Percentiles rank a stretch among this genome's conserved stretches.
phyloP scores from a whole-genome alignment of 169 alveolate species.

The Cryptosporidium ubiquitum region DNA sequence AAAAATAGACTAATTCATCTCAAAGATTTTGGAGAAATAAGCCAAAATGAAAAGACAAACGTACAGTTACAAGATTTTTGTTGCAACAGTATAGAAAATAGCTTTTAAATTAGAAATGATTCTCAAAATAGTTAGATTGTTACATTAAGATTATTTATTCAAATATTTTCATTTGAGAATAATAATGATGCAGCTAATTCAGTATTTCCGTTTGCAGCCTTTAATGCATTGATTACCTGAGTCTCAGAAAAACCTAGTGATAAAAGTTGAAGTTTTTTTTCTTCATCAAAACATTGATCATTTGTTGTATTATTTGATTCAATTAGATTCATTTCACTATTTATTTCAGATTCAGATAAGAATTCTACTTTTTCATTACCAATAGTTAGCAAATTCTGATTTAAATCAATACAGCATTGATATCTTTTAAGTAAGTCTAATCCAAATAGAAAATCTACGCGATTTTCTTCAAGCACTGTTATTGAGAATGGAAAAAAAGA shows the following conservation, averaged over 20 bases:
- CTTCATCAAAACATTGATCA: constrained; percentile 9
- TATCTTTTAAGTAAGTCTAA: constrained; percentile 92
- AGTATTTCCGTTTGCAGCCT: constrained; percentile 74
- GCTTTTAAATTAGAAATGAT: background rate
- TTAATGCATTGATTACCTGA: constrained; percentile 73
- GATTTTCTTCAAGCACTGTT: constrained; percentile 90
- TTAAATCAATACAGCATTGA: constrained; percentile 91
- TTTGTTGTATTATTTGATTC: background rate
- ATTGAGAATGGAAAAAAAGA: constrained; percentile 88
- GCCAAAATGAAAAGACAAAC: background rate
- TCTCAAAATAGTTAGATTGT: background rate
- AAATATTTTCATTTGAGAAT: constrained; percentile 17
- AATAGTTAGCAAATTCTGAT: constrained; percentile 85
- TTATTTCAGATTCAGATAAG: constrained; percentile 77
- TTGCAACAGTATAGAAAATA: background rate
- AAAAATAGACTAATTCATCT: constrained; percentile 22
- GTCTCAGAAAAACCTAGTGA: constrained; percentile 76
- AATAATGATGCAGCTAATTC: constrained; percentile 77
- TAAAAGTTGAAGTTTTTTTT: constrained; percentile 30
- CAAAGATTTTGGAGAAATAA: background rate
- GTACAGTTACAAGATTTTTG: constrained; percentile 9
- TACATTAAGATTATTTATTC: constrained; percentile 10
- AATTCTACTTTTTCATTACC: constrained; percentile 88
- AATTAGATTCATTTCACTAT: background rate
- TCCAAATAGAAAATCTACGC: constrained; percentile 93